phyloP scores from a whole-genome alignment of 1,139 yeast genomes.

The Wickerhamomyces sp. region DNA sequence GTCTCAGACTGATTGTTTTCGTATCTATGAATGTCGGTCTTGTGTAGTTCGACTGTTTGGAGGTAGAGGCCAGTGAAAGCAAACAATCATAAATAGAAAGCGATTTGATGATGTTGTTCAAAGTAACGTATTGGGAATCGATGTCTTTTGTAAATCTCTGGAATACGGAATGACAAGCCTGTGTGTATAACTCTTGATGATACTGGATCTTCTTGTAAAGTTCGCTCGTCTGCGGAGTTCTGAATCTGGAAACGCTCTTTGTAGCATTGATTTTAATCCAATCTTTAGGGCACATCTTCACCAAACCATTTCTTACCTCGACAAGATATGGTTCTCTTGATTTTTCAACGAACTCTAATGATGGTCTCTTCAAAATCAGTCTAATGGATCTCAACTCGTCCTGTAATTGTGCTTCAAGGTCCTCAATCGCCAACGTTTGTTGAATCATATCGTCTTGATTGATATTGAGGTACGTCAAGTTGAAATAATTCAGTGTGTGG shows the following conservation, averaged over 20 bases:
- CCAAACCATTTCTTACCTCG: conserved; percentile 57
- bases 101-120: conserved; percentile 45
- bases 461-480: conserved; percentile 30
- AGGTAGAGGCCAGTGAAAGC: conserved; percentile 62
- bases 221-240: conserved; percentile 52
- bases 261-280: conserved; percentile 81
- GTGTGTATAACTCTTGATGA: conserved; percentile 53
- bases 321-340: conserved; percentile 65
- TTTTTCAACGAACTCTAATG: conserved; percentile 49
- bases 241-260: conserved; percentile 62
- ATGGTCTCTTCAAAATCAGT: conserved; percentile 48
- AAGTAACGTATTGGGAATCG: conserved; percentile 41
- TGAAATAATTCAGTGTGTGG: conserved; percentile 52
- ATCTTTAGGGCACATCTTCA: conserved; percentile 54
- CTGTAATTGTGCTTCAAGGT: conserved; percentile 37
- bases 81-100: conserved; percentile 71
- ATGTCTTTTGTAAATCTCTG: conserved; percentile 42
- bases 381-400: conserved; percentile 46
- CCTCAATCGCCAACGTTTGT: conserved; percentile 38
- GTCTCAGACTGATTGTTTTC: conserved; percentile 40
- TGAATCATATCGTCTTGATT: conserved; percentile 37
- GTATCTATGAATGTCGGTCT: conserved; percentile 53
- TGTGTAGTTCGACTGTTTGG: conserved; percentile 44
- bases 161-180: conserved; percentile 55
- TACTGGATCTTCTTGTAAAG: conserved; percentile 54